phyloP scores from a whole-genome alignment of 1,284 basidiomycete species.

The Quambalaria eucalypti region DNA sequence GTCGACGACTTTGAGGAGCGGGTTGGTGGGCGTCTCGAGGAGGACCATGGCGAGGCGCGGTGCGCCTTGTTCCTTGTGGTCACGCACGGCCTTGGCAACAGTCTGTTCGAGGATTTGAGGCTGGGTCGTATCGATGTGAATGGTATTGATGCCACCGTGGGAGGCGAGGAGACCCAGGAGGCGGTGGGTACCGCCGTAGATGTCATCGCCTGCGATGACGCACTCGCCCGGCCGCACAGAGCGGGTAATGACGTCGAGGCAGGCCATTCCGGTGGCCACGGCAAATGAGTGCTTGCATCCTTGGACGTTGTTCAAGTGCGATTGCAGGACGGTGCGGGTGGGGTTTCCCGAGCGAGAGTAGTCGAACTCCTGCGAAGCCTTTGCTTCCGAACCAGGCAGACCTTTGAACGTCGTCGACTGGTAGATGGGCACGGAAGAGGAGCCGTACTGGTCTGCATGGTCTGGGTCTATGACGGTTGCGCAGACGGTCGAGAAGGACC shows the following conservation, averaged over 20 bases:
- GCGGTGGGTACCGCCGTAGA: conserved; percentile 96
- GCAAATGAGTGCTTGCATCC: conserved; percentile 66
- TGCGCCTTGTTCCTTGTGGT: conserved; percentile 11
- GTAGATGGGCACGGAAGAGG: conserved; percentile 91
- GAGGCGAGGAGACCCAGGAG: conserved; percentile 80
- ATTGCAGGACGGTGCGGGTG: conserved; percentile 56
- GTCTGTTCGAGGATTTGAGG: conserved; percentile 49
- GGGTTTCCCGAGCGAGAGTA: conserved; percentile 94
- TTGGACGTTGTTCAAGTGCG: conserved; percentile 42
- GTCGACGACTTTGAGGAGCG: conserved; percentile 89
- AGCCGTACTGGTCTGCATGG: conserved; percentile 91
- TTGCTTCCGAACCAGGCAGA: conserved; percentile 63
- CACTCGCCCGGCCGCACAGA: conserved; percentile 87
- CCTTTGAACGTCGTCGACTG: conserved; percentile 98
- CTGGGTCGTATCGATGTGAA: conserved; percentile 88
- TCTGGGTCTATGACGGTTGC: conserved; percentile 76
- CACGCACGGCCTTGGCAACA: conserved; percentile 24
- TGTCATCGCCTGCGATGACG: conserved; percentile 90
- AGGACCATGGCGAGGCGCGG: conserved; percentile 50
- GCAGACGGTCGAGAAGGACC: conserved; percentile 64
- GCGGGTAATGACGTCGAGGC: conserved; percentile 87
- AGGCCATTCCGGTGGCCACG: conserved; percentile 95
- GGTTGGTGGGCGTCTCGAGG: conserved; percentile 95
- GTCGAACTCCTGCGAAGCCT: conserved; percentile 52
- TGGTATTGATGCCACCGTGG: conserved; percentile 78